Percentiles rank a stretch among this genome's conserved stretches.
Conservation (phyloP, 2,329 filamentous ascomycete genomes). For the Akanthomyces muscarius region DNA sequence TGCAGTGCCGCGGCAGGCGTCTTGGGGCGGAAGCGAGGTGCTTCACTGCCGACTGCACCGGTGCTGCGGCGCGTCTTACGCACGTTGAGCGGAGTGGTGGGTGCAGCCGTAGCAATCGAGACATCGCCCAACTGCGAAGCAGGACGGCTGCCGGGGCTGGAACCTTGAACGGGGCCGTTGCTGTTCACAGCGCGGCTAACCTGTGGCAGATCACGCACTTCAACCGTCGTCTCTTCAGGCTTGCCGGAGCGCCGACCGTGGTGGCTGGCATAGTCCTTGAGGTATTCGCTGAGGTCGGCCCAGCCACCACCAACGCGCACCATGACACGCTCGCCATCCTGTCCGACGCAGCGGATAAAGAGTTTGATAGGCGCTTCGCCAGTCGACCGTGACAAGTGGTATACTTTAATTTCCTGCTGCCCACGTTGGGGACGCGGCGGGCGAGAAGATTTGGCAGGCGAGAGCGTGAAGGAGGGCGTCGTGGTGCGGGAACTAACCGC, state of each 20-base stretch:
- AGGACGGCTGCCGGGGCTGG: slow-evolving; percentile 41
- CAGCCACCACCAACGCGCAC: slow-evolving; percentile 97
- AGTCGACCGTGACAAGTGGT: slow-evolving; percentile 81
- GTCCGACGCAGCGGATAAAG: slow-evolving; percentile 88
- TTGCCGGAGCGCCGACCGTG: slow-evolving; percentile 68
- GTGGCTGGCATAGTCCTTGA: slow-evolving; percentile 88
- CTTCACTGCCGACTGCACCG: slow-evolving; percentile 32
- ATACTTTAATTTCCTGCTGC: slow-evolving; percentile 79
- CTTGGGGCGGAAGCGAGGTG: slow-evolving; percentile 34
- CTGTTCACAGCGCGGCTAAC: slow-evolving; percentile 22
- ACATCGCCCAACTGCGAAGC: slow-evolving; percentile 30
- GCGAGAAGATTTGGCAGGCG: slow-evolving; percentile 55
- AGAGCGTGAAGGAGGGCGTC: slow-evolving; percentile 66
- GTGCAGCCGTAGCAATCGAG: slow-evolving; percentile 28
- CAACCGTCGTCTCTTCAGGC: slow-evolving; percentile 48
- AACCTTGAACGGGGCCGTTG: slow-evolving; percentile 31
- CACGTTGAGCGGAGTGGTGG: slow-evolving; percentile 48
- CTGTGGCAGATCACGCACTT: slow-evolving; percentile 50
- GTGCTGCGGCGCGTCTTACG: slow-evolving; percentile 51
- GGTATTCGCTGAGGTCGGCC: slow-evolving; percentile 92
- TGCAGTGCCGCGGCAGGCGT: slow-evolving; percentile 41
- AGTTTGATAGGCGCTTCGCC: slow-evolving; percentile 89
- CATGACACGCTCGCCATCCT: slow-evolving; percentile 90
- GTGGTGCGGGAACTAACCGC: slow-evolving; percentile 51
- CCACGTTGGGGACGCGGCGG: slow-evolving; percentile 45